Conservation (phyloP, 2,329 filamentous ascomycete species). For the Aspergillus flavus region DNA sequence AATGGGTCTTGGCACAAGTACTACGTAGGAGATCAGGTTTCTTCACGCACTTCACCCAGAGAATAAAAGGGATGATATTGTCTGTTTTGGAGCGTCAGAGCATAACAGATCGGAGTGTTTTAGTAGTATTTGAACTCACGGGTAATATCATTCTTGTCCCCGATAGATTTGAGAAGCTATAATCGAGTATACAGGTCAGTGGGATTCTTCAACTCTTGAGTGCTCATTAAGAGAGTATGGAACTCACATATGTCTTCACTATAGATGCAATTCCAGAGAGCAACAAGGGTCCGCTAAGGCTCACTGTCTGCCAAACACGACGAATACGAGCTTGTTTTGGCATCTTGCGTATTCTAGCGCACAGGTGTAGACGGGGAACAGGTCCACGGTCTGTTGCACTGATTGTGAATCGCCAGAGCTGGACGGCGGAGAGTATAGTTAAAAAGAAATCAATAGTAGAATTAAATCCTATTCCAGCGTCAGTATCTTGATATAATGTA, state of each 20-base stretch:
- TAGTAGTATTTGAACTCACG: neutral
- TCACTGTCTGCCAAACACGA: slow-evolving; percentile 40
- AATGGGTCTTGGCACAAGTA: neutral
- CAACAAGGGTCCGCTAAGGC: slow-evolving; percentile 37
- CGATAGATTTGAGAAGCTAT: neutral
- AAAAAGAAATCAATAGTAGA: slow-evolving; percentile 38
- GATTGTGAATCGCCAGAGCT: slow-evolving; percentile 41
- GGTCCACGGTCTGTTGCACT: slow-evolving; percentile 29
- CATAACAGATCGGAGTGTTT: accelerated
- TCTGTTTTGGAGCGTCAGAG: neutral
- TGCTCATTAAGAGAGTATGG: neutral
- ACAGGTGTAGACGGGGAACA: slow-evolving; percentile 24
- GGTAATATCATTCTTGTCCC: neutral
- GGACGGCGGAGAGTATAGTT: slow-evolving; percentile 33
- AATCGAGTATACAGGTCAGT: neutral
- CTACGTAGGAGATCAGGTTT: neutral
- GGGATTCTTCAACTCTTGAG: neutral
- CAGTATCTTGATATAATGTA: neutral
- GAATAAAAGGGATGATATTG: neutral
- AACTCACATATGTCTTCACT: slow-evolving; percentile 34
- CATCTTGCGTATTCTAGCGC: slow-evolving; percentile 33
- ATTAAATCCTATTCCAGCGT: slow-evolving; percentile 31
- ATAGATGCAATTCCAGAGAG: slow-evolving; percentile 40
- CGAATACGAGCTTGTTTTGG: slow-evolving; percentile 31
- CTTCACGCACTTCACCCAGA: neutral